phyloP scores from a whole-genome alignment of 179 eudicot genomes.

The Silene coronaria region DNA sequence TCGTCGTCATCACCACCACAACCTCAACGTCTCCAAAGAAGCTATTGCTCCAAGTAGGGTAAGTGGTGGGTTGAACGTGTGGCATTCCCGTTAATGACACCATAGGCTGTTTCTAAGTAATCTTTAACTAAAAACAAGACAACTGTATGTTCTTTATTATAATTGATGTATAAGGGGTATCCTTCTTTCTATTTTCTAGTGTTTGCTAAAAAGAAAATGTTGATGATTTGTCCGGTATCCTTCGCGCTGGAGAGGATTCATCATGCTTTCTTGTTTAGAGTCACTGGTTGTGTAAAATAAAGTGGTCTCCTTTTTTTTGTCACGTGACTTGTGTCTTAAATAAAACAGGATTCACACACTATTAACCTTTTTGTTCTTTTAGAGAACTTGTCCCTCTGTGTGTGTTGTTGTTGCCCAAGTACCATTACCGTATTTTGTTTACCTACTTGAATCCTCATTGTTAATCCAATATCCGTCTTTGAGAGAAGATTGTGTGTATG shows the following conservation, averaged over 20 bases:
- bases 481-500: background rate
- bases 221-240: background rate
- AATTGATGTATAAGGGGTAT: background rate
- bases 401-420: no score
- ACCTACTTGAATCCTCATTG: background rate
- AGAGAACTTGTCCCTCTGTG: background rate
- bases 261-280: background rate
- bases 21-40: background rate
- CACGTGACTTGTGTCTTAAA: background rate
- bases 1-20: background rate
- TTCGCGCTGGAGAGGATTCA: constrained; percentile 1
- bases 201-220: background rate
- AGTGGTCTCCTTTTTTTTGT: background rate
- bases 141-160: background rate
- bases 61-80: background rate
- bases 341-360: background rate
- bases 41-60: background rate
- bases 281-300: background rate
- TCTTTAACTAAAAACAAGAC: background rate
- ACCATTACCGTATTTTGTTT: no score
- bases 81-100: background rate
- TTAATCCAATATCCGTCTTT: background rate
- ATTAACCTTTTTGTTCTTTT: background rate
- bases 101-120: background rate
- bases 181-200: background rate